Evolutionary conservation across 805 yeast genomes (phyloP), one percentile per base, ranked within the genome.

Genomic region (Barnettozyma sp.): DNA sequence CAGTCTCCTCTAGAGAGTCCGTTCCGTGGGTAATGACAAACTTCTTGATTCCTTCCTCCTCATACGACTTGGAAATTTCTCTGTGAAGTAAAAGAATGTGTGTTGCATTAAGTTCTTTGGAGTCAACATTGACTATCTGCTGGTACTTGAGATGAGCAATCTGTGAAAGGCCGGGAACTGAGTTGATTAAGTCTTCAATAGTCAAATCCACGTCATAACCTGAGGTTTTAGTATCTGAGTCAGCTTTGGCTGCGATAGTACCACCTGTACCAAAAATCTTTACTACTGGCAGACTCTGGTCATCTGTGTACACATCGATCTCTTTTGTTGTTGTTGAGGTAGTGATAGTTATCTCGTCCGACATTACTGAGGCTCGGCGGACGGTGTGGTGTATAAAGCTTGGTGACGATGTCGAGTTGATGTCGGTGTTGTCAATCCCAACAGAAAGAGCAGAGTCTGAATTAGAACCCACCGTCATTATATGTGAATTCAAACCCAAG

Each of bases 1-100:
- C 74, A 11, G 85, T 76, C 50, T 78, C 85, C 35, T 79, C 78
- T 55, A 76, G 62, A 1, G 83, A 74, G 48, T 78, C 85, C 4
- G 85, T 78, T 16, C 85, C 85, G 52, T 78, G 85, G 2, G 83
- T 78, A 24, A 78, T 70, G 22, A 78, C 83, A 20, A 76, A 66
- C 20, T 80, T 81, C 48, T 74, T 81, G 42, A 68, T 71, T 18
- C 59, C 56, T 30, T 48, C 55, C 7, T 59, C 45, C 28, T 58
- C 60, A 33, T 76, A 54, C 19, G 71, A 69, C 26, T 62, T 62
- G 17, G 63, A 56, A 14, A 77, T 63, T 35, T 70, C 70, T 26
- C 62, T 54, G 43, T 74, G 68, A 31, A 78, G 62, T 24, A 59
- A 51, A 38, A 66, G 49, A 26, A 78, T 55, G 36, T 72, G 70